Percentiles rank a stretch among this genome's conserved stretches.
Evolutionary conservation across 2,329 filamentous ascomycete genomes (phyloP).

Genomic region (Cladosporium sp.): DNA sequence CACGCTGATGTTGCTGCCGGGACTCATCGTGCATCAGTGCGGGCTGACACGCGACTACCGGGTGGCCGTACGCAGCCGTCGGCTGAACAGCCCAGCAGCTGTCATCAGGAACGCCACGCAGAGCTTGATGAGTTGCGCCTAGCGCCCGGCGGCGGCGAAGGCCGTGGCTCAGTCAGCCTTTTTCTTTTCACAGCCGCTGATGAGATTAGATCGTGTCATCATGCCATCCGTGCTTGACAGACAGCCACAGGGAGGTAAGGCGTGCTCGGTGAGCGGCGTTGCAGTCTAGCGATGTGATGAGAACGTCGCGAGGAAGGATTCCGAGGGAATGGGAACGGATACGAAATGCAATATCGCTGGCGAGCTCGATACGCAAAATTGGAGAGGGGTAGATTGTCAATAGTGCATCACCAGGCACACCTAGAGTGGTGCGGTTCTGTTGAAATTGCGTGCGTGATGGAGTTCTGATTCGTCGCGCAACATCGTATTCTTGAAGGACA

Average conservation of each 20-base stretch:
- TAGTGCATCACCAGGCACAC: constrained; percentile 2
- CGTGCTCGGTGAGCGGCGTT: background rate
- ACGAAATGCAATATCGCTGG: background rate
- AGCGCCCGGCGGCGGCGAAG: background rate
- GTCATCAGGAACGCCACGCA: background rate
- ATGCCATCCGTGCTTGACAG: background rate
- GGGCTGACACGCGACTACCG: background rate
- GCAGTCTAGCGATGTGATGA: background rate
- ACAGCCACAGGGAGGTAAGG: background rate
- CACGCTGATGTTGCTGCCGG: background rate
- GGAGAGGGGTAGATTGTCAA: background rate
- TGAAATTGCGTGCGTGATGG: background rate
- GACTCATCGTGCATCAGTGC: background rate
- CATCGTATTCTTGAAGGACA: too few species aligned
- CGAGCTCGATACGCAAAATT: constrained; percentile 1
- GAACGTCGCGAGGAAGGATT: background rate
- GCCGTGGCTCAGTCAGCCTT: background rate
- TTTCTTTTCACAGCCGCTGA: background rate
- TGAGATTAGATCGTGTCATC: background rate
- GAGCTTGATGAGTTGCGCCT: background rate
- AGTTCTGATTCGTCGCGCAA: too few species aligned
- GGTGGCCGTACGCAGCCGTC: background rate
- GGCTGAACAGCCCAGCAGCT: background rate
- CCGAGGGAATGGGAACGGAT: background rate
- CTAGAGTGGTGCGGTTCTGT: background rate